A percentile compares a stretch with the other conserved stretches of the same genome.
phyloP scores from a whole-genome alignment of 345 rosid species.

The Salix dunnii region DNA sequence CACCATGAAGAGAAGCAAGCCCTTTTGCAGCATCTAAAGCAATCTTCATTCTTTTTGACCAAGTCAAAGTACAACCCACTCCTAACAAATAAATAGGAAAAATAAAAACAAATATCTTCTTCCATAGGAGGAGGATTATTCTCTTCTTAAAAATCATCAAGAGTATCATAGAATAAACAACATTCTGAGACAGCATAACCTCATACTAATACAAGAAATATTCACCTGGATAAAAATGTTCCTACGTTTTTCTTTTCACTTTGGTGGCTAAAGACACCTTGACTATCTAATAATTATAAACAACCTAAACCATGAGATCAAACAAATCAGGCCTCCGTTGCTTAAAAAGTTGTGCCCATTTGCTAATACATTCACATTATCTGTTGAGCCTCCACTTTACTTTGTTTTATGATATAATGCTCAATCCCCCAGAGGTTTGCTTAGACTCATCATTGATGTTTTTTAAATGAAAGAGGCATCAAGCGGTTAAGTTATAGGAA shows the following conservation, averaged over 20 bases:
- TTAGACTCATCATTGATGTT: neutral
- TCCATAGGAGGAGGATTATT: neutral
- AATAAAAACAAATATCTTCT: constrained; percentile 1
- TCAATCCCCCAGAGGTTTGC: neutral
- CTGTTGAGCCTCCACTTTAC: neutral
- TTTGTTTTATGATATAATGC: neutral
- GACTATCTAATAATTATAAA: neutral
- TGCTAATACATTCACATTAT: neutral
- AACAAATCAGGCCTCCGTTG: neutral
- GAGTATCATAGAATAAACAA: neutral
- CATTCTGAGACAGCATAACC: neutral
- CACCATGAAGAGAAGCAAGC: constrained; percentile 92
- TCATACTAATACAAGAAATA: neutral
- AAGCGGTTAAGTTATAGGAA: neutral
- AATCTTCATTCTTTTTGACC: constrained; percentile 93
- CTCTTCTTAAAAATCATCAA: neutral
- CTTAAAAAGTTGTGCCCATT: neutral
- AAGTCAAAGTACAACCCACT: constrained; percentile 80
- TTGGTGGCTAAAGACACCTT: neutral
- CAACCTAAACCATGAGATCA: neutral
- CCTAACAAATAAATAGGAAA: constrained; percentile 42
- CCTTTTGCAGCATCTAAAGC: constrained; percentile 92
- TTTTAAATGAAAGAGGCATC: neutral
- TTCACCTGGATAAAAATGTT: neutral
- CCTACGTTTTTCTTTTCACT: neutral